Evolutionary conservation across 768 basidiomycete species (phyloP), one percentile per base, ranked within the genome.

Genomic region (Floccularia luteovirens): DNA sequence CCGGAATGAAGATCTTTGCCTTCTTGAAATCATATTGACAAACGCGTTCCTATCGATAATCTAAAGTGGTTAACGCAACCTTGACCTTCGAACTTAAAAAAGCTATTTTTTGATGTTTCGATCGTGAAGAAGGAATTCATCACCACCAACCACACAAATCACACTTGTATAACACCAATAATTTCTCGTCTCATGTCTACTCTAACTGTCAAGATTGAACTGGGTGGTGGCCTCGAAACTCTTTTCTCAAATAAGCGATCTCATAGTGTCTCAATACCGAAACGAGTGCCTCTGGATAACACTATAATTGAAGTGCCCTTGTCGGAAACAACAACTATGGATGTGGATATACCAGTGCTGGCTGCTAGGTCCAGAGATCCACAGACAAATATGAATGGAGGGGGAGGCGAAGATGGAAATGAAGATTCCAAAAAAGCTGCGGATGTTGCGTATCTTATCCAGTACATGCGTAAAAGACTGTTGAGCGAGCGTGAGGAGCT

Each of bases 401-500:
- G n/a, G n/a, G n/a, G n/a, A n/a, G n/a, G n/a, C n/a, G n/a, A n/a
- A n/a, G n/a, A n/a, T n/a, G n/a, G n/a, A n/a, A n/a, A n/a, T n/a
- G n/a, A n/a, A n/a, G n/a, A n/a, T n/a, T n/a, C n/a, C n/a, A n/a
- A n/a, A n/a, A 70, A 68, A 45, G 67, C 74, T 4, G 64, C 74
- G 5, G 79, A 90, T 52, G 63, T 98, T 46, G 62, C 75, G 2
- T 89, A 80, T 55, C 71, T 99, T 31, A 82, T 98, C 17, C 70
- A 74, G 43, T 79, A 87, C 61, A 71, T 99, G 45, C 74, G 79
- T 39, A 74, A 82, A 43, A 76, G 82, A 49, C 58, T 92, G 43
- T 69, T 99, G 50, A 83, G 75, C 49, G 91, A 93, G 53, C 67
- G 96, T 13, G 76, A 75, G 17, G 93, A 96, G 54, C 65, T 99